A percentile compares a stretch with the other conserved stretches of the same genome.
phyloP scores from a whole-genome alignment of 2,329 filamentous ascomycete genomes.

The Thyridium curvatum region DNA sequence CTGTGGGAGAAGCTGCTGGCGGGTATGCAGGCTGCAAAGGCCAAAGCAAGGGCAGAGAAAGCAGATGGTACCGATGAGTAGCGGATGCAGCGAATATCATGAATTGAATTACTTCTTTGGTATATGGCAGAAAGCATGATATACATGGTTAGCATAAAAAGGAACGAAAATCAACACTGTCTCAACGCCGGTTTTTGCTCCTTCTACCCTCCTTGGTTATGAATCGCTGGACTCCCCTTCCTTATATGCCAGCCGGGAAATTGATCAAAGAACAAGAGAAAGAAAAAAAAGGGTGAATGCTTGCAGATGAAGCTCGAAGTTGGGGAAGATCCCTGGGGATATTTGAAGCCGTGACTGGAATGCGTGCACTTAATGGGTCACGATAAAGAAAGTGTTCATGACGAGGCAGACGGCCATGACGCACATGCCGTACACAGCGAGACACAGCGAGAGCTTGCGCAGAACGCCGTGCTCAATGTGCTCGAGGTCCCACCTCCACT shows the following conservation, averaged over 20 bases:
- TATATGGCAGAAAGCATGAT: conserved; percentile 2
- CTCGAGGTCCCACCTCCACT: conserved; percentile 54
- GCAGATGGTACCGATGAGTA: too few species aligned
- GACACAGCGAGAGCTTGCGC: conserved; percentile 64
- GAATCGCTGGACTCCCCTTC: too few species aligned
- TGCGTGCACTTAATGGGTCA: conserved; percentile 43
- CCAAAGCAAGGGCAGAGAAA: too few species aligned
- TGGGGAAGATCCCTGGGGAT: background rate
- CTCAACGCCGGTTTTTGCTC: too few species aligned
- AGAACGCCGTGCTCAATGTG: conserved; percentile 60
- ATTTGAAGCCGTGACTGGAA: too few species aligned
- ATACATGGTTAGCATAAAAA: background rate
- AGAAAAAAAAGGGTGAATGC: too few species aligned
- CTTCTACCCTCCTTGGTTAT: too few species aligned
- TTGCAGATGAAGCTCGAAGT: too few species aligned
- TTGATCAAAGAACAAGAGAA: background rate
- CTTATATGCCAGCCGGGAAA: conserved; percentile 1
- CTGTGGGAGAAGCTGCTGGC: too few species aligned
- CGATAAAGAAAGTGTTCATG: conserved; percentile 77
- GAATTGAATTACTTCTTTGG: conserved; percentile 1
- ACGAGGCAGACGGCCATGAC: conserved; percentile 87
- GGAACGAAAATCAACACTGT: background rate
- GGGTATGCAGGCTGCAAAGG: too few species aligned
- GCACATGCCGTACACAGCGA: conserved; percentile 76
- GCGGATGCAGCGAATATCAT: too few species aligned